These are phyloP conservation scores for Phytophthora litchii DNA, from an alignment of 352 stramenopile species.

Conservation along the genomic window DNA sequence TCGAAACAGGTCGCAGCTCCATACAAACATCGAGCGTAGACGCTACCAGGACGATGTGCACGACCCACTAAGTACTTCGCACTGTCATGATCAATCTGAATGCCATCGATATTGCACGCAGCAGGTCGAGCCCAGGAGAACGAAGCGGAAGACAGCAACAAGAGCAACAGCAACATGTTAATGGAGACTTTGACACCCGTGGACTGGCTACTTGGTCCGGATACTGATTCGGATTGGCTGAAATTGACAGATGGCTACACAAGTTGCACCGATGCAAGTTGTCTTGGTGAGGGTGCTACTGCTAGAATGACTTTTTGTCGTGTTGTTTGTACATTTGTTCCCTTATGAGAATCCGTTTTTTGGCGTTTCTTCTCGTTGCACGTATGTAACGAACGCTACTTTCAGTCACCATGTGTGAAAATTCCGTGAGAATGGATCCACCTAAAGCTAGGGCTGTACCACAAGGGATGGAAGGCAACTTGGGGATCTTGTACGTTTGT, in stretches of 20 bases:
- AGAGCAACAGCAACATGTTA: conserved; percentile 16
- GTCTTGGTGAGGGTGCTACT: not conserved
- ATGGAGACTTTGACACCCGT: conserved; percentile 8
- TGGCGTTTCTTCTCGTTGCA: conserved; percentile 6
- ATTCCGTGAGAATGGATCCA: not conserved
- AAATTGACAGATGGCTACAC: conserved; percentile 18
- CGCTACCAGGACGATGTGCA: conserved; percentile 50
- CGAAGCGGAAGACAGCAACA: conserved; percentile 18
- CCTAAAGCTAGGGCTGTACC: not conserved
- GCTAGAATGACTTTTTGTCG: not conserved
- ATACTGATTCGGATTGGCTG: conserved; percentile 23
- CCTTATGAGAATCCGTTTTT: conserved; percentile 1
- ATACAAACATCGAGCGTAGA: conserved; percentile 57
- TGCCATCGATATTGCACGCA: conserved; percentile 50
- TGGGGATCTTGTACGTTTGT: conserved; percentile 59
- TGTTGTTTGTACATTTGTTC: not conserved
- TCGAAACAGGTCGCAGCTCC: conserved; percentile 60
- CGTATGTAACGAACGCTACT: not conserved
- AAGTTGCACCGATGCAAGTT: conserved; percentile 1
- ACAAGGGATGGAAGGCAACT: conserved; percentile 37
- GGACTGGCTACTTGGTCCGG: conserved; percentile 26
- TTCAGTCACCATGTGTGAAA: not conserved
- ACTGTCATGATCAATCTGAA: conserved; percentile 48
- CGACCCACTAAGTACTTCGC: conserved; percentile 57
- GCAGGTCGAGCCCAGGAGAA: conserved; percentile 15